Conservation (phyloP, 1,284 basidiomycete species). For the Malassezia vespertilionis region DNA sequence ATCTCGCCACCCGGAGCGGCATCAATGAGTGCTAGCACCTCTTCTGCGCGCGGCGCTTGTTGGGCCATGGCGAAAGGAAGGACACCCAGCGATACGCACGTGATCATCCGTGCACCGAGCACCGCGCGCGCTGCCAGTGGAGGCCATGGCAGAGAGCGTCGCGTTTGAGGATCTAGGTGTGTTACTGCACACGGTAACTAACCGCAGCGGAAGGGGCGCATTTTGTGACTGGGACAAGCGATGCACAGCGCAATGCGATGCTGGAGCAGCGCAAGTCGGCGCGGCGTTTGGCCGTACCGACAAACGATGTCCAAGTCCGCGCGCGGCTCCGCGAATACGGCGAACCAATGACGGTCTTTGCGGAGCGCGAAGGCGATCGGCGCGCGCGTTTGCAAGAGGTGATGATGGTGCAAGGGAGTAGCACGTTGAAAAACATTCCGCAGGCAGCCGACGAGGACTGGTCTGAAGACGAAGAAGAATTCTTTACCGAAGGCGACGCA, state of each 20-base stretch:
- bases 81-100: not conserved
- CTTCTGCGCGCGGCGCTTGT: constrained; percentile 23
- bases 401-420: constrained; percentile 72
- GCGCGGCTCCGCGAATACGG: constrained; percentile 78
- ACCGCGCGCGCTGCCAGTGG: not conserved
- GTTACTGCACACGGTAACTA: not conserved
- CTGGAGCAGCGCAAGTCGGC: constrained; percentile 59
- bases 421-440: constrained; percentile 50
- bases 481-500: constrained; percentile 82
- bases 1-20: constrained; percentile 27
- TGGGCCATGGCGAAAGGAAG: not conserved
- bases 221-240: too few species aligned
- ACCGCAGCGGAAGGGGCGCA: not conserved
- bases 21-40: constrained; percentile 29
- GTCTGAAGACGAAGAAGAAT: constrained; percentile 66
- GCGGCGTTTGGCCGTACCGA: constrained; percentile 85
- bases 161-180: constrained; percentile 13
- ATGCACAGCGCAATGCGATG: constrained; percentile 28
- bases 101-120: not conserved
- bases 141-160: constrained; percentile 9
- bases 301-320: constrained; percentile 85
- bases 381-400: constrained; percentile 87
- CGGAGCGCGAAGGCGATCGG: constrained; percentile 64
- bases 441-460: constrained; percentile 54
- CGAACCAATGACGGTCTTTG: constrained; percentile 92